These are phyloP conservation scores for Aspergillus sp. DNA, from an alignment of 2,329 filamentous ascomycete species.

Conservation along the genomic window DNA sequence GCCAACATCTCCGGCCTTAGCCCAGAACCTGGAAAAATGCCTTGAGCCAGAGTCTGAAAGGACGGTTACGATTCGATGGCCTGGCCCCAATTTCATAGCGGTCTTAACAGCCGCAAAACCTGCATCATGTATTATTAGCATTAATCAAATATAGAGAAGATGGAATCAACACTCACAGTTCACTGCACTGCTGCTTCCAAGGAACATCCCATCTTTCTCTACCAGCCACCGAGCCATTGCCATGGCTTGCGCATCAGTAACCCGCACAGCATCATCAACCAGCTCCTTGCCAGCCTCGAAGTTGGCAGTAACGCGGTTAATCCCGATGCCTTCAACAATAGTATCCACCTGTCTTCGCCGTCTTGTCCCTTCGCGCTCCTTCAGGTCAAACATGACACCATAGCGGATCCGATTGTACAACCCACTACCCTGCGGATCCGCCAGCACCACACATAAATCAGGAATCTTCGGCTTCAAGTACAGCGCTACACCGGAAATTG, in stretches of 20 bases:
- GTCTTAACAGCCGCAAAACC: constrained; percentile 44
- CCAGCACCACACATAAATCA: constrained; percentile 65
- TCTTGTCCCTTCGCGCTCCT: constrained; percentile 84
- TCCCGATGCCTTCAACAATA: constrained; percentile 91
- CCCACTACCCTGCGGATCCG: constrained; percentile 90
- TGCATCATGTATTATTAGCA: constrained; percentile 16
- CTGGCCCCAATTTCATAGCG: constrained; percentile 41
- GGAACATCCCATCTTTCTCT: constrained; percentile 89
- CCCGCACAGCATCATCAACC: constrained; percentile 82
- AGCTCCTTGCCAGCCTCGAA: constrained; percentile 81
- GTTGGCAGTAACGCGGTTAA: constrained; percentile 90
- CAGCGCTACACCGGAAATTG: constrained; percentile 76
- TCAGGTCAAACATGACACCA: constrained; percentile 89
- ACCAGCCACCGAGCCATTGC: constrained; percentile 95
- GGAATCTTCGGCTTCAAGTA: constrained; percentile 71
- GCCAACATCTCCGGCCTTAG: constrained; percentile 41
- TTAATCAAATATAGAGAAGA: neutral
- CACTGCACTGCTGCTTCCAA: constrained; percentile 91
- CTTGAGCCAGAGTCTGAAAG: constrained; percentile 46
- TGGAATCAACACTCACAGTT: constrained; percentile 57
- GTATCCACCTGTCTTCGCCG: constrained; percentile 88
- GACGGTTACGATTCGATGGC: constrained; percentile 44
- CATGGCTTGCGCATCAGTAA: constrained; percentile 82
- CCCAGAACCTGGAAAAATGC: constrained; percentile 49
- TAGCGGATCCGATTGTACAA: constrained; percentile 86